A percentile compares a stretch with the other conserved stretches of the same genome.
Evolutionary conservation across 2,329 filamentous ascomycete genomes (phyloP).

Genomic region (Stemphylium vesicarium): DNA sequence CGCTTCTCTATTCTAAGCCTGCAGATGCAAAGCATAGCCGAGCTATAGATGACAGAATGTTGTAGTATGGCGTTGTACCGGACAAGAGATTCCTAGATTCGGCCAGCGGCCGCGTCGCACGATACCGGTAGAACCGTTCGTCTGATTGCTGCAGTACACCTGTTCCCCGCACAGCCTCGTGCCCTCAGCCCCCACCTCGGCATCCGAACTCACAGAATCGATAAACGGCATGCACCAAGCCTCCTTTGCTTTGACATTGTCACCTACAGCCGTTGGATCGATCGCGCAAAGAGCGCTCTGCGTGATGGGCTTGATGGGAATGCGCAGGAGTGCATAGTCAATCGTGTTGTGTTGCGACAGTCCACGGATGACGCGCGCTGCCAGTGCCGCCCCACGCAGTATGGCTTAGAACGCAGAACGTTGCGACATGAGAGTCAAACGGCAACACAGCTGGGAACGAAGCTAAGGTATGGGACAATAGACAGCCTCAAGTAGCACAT

Average conservation of each 20-base stretch:
- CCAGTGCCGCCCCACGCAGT: too few species aligned
- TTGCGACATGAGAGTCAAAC: too few species aligned
- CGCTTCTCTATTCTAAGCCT: conserved; percentile 23
- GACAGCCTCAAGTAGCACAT: too few species aligned
- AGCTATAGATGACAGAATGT: conserved; percentile 7
- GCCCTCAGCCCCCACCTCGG: conserved; percentile 26
- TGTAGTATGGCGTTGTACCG: conserved; percentile 2
- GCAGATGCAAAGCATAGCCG: conserved; percentile 20
- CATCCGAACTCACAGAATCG: conserved; percentile 24
- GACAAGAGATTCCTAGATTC: background rate
- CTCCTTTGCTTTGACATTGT: conserved; percentile 1
- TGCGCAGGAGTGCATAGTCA: too few species aligned
- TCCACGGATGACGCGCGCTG: too few species aligned
- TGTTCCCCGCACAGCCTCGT: conserved; percentile 20
- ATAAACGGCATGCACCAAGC: conserved; percentile 24
- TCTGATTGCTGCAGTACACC: conserved; percentile 6
- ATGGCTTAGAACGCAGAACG: too few species aligned
- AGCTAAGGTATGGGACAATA: too few species aligned
- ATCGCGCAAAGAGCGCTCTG: too few species aligned
- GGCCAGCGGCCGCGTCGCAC: conserved; percentile 11
- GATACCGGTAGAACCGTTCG: conserved; percentile 11
- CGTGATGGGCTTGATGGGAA: too few species aligned
- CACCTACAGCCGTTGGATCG: background rate
- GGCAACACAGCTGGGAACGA: too few species aligned
- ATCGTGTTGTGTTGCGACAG: too few species aligned